Base-by-base conservation (phyloP, 352 stramenopile genomes). In the Pythium scleroteichum region DNA sequence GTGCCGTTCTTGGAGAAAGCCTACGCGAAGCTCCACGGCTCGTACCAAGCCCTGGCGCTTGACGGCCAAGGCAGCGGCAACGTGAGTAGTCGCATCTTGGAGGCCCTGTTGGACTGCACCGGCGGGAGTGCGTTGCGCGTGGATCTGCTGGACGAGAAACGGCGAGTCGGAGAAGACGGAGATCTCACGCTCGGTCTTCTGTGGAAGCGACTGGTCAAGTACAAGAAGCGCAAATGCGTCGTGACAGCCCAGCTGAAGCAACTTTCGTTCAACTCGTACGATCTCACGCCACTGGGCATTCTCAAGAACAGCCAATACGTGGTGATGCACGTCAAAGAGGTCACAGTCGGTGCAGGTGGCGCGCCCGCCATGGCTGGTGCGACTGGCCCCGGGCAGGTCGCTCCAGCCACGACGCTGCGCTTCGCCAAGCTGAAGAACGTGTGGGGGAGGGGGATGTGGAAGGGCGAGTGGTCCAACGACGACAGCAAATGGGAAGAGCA, bases 51-150 rank as follows among this genome's bases (percentile, higher is more conserved):
- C 20, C 59, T 90, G 8, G 66, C 82, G 13, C 76, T 83, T 32
- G 67, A 72, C 17, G 55, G 65, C 20, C 70, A 73, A 5, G 75
- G 77, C 0, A 62, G 54, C 14, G 74, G 72, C 0, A 74, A 59
- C 22, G 78, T 75, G 14, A 88, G 82, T 54, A 70, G 78, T 22
- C 77, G 76, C 0, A 90, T 96, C 40, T 68, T 91, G 10, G 88
- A 97, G 46, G 87, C 89, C 0, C 79, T 97, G 33, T 68, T 97
- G 8, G 89, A 97, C 52, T 91, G 93, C 51, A 97, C 90, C 0
- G 90, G 89, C 1, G 89, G 87, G 17, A 93, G 81, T 51, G 85
- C 76, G 16, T 72, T 94, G 45, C 87, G 88, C 13, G 65, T 96
- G 0, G 84, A 88, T n/a, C 60, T 95, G 23, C 64, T 74, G 12